Percentiles rank a stretch among this genome's conserved stretches.
phyloP scores from a whole-genome alignment of 345 rosid species.

The Citrus sinensis region DNA sequence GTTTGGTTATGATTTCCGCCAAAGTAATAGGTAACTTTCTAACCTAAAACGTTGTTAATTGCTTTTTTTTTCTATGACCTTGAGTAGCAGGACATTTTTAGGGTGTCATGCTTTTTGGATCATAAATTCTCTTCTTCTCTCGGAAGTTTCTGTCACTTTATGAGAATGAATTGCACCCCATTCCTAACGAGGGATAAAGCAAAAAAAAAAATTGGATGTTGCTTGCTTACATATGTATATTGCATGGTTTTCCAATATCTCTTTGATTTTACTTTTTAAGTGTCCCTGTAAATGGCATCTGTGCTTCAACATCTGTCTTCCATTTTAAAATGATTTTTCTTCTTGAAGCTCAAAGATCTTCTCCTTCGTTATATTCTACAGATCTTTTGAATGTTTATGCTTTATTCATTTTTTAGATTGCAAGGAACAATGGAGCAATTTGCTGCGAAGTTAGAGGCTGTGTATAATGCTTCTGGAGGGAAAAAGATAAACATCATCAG shows the following conservation, averaged over 20 bases:
- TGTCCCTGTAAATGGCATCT: not conserved
- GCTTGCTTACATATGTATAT: not conserved
- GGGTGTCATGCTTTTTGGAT: not conserved
- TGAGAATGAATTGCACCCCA: not conserved
- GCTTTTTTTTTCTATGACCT: not conserved
- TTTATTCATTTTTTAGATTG: slow-evolving; percentile 44
- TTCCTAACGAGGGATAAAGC: not conserved
- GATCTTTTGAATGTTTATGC: slow-evolving; percentile 1
- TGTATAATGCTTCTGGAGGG: slow-evolving; percentile 78
- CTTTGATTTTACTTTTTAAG: not conserved
- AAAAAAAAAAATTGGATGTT: not conserved
- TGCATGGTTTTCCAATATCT: not conserved
- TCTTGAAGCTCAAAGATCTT: not conserved
- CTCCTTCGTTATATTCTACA: not conserved
- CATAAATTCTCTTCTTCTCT: not conserved
- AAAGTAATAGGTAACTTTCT: slow-evolving; percentile 78
- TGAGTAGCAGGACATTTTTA: not conserved
- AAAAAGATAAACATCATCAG: slow-evolving; percentile 82
- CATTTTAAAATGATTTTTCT: not conserved
- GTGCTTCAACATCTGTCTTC: not conserved
- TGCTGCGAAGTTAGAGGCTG: slow-evolving; percentile 63
- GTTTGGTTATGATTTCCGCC: slow-evolving; percentile 95
- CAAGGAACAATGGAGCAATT: slow-evolving; percentile 64
- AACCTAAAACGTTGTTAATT: not conserved
- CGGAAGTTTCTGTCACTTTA: not conserved